A percentile compares a stretch with the other conserved stretches of the same genome.
These are phyloP conservation scores for Blepharisma japonicum DNA, from an alignment of 73 alveolate species.

Conservation along the genomic window DNA sequence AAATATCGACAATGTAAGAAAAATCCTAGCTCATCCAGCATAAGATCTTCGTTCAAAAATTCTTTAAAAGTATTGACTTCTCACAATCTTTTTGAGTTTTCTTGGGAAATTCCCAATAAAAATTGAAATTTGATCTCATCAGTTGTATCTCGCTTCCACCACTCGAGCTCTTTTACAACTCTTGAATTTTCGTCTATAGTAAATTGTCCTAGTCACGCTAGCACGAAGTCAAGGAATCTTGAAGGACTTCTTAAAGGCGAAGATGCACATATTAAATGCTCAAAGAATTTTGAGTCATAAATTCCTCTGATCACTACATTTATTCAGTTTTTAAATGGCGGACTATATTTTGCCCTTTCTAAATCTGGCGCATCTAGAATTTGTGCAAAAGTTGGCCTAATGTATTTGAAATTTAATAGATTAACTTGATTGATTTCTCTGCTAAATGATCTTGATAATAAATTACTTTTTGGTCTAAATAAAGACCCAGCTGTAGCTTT, in stretches of 20 bases:
- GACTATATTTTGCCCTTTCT: not conserved
- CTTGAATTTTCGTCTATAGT: slow-evolving; percentile 55
- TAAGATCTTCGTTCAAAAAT: slow-evolving; percentile 58
- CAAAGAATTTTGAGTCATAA: slow-evolving; percentile 74
- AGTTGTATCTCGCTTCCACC: slow-evolving; percentile 55
- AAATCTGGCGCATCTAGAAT: not conserved
- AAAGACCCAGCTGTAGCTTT: too few species aligned
- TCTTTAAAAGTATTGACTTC: slow-evolving; percentile 71
- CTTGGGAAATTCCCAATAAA: slow-evolving; percentile 52
- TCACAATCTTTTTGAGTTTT: slow-evolving; percentile 53
- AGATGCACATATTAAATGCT: slow-evolving; percentile 50
- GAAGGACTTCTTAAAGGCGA: slow-evolving; percentile 34
- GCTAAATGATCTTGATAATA: too few species aligned
- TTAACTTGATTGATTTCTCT: not conserved
- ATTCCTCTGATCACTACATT: slow-evolving; percentile 55
- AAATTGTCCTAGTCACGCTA: slow-evolving; percentile 67
- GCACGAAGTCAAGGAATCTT: slow-evolving; percentile 69
- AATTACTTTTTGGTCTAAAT: too few species aligned
- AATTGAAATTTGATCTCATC: slow-evolving; percentile 58
- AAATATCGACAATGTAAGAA: slow-evolving; percentile 67
- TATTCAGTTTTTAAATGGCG: not conserved
- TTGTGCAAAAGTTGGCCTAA: not conserved
- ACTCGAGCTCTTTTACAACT: slow-evolving; percentile 50
- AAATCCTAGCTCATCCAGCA: slow-evolving; percentile 67
- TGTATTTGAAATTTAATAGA: not conserved